A percentile compares a stretch with the other conserved stretches of the same genome.
Conservation (phyloP, 345 rosid species). For the Gossypium arboreum region DNA sequence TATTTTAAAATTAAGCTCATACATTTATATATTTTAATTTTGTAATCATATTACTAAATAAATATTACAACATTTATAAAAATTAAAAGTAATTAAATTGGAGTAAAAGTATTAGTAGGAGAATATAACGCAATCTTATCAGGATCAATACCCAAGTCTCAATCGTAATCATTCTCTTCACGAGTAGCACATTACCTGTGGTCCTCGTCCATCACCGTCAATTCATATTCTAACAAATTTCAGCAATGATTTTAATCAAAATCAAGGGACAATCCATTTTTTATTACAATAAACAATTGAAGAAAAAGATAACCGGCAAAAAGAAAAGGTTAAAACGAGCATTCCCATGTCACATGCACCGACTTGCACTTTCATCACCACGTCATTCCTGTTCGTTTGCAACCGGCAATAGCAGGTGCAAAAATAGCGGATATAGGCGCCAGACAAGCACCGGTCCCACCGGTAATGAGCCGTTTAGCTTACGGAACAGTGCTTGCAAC, state of each 20-base stretch:
- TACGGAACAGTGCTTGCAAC: background rate
- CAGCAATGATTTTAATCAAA: background rate
- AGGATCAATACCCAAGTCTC: background rate
- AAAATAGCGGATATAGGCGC: background rate
- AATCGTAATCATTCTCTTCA: background rate
- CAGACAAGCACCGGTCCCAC: constrained; percentile 1
- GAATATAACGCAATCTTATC: background rate
- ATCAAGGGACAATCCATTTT: background rate
- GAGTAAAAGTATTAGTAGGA: too few relatives aligned
- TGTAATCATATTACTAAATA: too few relatives aligned
- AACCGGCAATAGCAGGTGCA: constrained; percentile 7
- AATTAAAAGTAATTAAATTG: too few relatives aligned
- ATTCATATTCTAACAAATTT: background rate
- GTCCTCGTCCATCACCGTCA: background rate
- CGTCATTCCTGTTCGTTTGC: background rate
- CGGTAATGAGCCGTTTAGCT: background rate
- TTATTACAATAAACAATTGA: background rate
- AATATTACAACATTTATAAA: too few relatives aligned
- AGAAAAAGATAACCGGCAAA: background rate
- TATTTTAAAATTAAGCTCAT: too few relatives aligned
- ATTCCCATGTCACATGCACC: background rate
- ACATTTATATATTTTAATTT: too few relatives aligned
- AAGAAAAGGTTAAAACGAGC: constrained; percentile 1
- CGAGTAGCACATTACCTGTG: background rate
- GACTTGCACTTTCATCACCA: background rate